Conservation (phyloP, 345 rosid species). For the Punica granatum region DNA sequence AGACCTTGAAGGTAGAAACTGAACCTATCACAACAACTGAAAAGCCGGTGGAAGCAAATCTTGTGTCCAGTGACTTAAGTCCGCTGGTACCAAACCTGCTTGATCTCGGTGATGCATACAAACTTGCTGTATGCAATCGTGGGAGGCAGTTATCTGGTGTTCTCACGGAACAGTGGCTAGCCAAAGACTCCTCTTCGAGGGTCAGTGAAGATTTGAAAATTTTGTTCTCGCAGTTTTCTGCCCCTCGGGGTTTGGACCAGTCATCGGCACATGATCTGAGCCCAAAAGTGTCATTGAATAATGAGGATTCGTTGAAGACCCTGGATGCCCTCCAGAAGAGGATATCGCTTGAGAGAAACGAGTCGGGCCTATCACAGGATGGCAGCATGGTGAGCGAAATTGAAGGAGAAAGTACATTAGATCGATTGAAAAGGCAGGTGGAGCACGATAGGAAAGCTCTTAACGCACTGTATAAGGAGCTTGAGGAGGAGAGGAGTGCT, state of each 20-base stretch:
- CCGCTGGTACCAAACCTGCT: constrained; percentile 27
- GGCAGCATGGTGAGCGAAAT: constrained; percentile 74
- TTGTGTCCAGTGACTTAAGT: constrained; percentile 27
- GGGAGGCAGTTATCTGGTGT: constrained; percentile 48
- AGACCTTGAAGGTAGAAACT: constrained; percentile 14
- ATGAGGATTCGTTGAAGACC: constrained; percentile 27
- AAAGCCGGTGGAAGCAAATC: constrained; percentile 31
- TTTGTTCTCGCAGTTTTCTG: constrained; percentile 68
- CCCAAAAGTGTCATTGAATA: constrained; percentile 42
- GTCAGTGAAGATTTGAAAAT: constrained; percentile 60
- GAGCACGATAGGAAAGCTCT: constrained; percentile 67
- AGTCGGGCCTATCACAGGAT: constrained; percentile 74
- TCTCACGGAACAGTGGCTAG: constrained; percentile 57
- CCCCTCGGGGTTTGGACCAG: constrained; percentile 58
- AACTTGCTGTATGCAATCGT: constrained; percentile 50
- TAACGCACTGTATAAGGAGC: constrained; percentile 55
- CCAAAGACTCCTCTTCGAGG: constrained; percentile 69
- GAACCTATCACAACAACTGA: constrained; percentile 19
- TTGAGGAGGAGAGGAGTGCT: constrained; percentile 95
- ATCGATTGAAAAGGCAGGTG: constrained; percentile 72
- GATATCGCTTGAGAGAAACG: constrained; percentile 79
- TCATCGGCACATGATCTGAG: constrained; percentile 39
- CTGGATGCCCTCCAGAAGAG: constrained; percentile 54
- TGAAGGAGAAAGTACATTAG: constrained; percentile 74
- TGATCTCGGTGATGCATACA: constrained; percentile 86